Evolutionary conservation across 768 basidiomycete genomes (phyloP), one percentile per base, ranked within the genome.

Genomic region (Calocybe gangraenosa): DNA sequence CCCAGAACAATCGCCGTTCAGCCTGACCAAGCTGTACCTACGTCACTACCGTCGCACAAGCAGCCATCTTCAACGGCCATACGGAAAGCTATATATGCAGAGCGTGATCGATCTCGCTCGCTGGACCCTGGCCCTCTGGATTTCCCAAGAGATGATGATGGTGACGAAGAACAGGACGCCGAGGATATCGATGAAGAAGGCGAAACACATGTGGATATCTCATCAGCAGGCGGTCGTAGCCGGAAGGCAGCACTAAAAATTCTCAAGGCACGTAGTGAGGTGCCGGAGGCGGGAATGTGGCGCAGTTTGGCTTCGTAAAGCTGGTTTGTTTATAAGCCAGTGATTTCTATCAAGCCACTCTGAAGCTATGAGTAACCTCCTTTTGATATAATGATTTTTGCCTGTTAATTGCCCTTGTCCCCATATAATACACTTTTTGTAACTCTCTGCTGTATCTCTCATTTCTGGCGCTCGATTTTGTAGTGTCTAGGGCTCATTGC

Each of bases 231-330:
- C 0, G 71, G 67, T 19, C 72, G 81, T 33, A 78, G 80, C 1
- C 70, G 80, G 37, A 73, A 71, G 50, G 76, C 70, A 37, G 87
- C 87, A 1, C 58, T 82, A 50, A 79, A 71, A 64, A 91, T 91
- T 40, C 65, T 90, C 40, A 74, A 88, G 58, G 78, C 78, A 17
- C 74, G 85, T 39, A 84, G 77, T 52, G 74, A 78, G 61, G 51
- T 89, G 19, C 87, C 87, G 2, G 75, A 74, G 48, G 75, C 74
- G 46, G 82, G 86, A 30, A 88, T 89, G 86, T 90, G 86, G 86
- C 74, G 85, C 56, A 90, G 87, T 67, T 66, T 90, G 55, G 86
- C 81, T 20, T 61, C 58, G 31, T 62, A 49, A 59, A 38, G 15
- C 35, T 13, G 33, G 18, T 20, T 31, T 18, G 32, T 17, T 21